Conservation (phyloP, 257 asterid genomes). For the Datura wrightii region DNA sequence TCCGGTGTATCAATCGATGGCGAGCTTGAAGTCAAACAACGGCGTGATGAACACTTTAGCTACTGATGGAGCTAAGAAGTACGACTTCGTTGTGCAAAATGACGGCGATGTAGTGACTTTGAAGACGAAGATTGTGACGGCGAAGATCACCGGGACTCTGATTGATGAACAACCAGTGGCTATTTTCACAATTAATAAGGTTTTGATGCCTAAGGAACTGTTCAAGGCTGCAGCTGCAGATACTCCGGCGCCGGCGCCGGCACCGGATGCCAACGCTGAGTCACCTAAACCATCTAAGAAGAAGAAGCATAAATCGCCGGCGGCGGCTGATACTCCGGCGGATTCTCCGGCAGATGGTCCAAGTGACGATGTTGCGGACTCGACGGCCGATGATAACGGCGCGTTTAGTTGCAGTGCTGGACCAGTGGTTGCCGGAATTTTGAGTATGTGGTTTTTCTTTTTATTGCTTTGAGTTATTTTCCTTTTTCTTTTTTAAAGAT, state of each 20-base stretch:
- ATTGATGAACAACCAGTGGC: constrained; percentile 58
- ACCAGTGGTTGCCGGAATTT: not conserved
- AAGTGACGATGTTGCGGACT: constrained; percentile 48
- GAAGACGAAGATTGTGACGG: constrained; percentile 51
- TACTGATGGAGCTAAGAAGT: constrained; percentile 27
- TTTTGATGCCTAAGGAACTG: constrained; percentile 55
- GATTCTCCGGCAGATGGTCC: constrained; percentile 64
- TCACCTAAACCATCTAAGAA: constrained; percentile 45
- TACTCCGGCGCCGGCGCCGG: constrained; percentile 63
- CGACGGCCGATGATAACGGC: constrained; percentile 44
- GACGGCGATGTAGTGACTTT: constrained; percentile 48
- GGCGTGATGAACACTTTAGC: constrained; percentile 52
- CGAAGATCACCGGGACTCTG: constrained; percentile 39
- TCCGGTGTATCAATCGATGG: constrained; percentile 51
- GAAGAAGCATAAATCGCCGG: constrained; percentile 54
- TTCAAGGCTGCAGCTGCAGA: constrained; percentile 44
- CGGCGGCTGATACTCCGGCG: constrained; percentile 49
- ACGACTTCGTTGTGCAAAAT: constrained; percentile 21
- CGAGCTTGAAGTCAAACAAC: constrained; percentile 56
- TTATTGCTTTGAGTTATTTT: constrained; percentile 9
- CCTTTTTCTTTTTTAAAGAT: not conserved
- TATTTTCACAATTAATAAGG: constrained; percentile 52
- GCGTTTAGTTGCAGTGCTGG: not conserved
- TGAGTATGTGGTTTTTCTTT: constrained; percentile 21
- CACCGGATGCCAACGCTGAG: constrained; percentile 49